Percentiles rank a stretch among this genome's conserved stretches.
Evolutionary conservation across 148 eudicot genomes (phyloP).

Genomic region (Rhododendron molle): DNA sequence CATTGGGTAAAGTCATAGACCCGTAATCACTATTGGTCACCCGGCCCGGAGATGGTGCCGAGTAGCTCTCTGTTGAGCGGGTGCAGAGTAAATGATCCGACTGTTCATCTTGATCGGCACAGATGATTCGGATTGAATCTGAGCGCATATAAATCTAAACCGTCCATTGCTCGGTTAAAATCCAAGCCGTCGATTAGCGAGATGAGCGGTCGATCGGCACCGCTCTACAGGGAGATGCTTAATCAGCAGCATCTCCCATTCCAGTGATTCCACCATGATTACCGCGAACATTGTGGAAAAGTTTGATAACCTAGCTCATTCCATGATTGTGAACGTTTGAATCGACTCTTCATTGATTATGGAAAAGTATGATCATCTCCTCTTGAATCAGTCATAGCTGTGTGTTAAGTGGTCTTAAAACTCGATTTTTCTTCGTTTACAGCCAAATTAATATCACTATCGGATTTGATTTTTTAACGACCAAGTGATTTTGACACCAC

Average conservation of each 20-base stretch:
- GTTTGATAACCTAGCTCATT: background rate
- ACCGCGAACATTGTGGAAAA: background rate
- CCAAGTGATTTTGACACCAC: background rate
- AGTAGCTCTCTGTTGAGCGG: no score
- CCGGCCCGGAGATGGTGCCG: no score
- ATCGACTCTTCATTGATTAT: background rate
- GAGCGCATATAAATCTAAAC: no score
- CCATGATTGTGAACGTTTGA: no score
- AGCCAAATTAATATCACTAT: background rate
- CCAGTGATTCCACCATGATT: background rate
- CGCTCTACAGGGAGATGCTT: no score
- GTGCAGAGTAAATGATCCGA: no score
- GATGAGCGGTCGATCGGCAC: no score
- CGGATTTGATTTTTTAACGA: slow-evolving; percentile 3
- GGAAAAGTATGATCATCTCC: background rate
- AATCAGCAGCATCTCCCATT: no score
- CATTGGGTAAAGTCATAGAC: background rate
- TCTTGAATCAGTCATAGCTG: background rate
- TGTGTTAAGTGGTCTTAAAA: background rate
- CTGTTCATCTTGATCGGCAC: no score
- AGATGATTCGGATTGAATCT: rapidly evolving
- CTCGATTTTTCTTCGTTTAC: background rate
- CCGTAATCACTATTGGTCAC: background rate
- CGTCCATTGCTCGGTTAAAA: no score
- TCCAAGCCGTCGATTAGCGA: no score